A percentile compares a stretch with the other conserved stretches of the same genome.
phyloP scores from a whole-genome alignment of 768 basidiomycete genomes.

The Hortiboletus flavorubellus region DNA sequence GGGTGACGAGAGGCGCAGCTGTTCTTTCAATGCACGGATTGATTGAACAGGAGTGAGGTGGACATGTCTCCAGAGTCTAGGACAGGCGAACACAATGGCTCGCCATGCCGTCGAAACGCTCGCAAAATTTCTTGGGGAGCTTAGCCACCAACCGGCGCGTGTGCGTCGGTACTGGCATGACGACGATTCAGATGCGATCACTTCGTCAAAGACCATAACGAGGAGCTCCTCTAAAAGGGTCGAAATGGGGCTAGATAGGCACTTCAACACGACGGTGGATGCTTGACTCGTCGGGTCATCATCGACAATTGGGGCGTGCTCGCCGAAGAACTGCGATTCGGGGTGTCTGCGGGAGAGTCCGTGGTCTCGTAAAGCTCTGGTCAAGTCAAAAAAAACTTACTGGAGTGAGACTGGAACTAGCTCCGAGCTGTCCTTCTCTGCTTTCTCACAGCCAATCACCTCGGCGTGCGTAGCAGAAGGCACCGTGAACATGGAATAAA shows the following conservation, averaged over 20 bases:
- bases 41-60: conserved; percentile 16
- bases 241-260: conserved; percentile 3
- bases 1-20: conserved; percentile 12
- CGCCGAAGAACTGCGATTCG: background rate
- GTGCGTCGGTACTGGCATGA: background rate
- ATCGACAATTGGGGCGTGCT: background rate
- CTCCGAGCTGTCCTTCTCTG: background rate
- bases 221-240: conserved; percentile 20
- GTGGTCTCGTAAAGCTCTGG: background rate
- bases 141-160: background rate
- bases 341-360: background rate
- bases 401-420: background rate
- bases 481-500: background rate
- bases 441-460: background rate
- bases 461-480: background rate
- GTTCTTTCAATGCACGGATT: conserved; percentile 9
- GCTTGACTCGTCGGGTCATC: background rate
- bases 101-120: conserved; percentile 17
- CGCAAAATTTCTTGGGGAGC: conserved; percentile 14
- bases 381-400: conserved; percentile 1
- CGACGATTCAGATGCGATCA: conserved; percentile 11
- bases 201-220: conserved; percentile 18
- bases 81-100: conserved; percentile 13
- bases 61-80: conserved; percentile 20
- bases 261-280: background rate